phyloP scores from a whole-genome alignment of 768 basidiomycete species.

The Melanogaster broomeanus region DNA sequence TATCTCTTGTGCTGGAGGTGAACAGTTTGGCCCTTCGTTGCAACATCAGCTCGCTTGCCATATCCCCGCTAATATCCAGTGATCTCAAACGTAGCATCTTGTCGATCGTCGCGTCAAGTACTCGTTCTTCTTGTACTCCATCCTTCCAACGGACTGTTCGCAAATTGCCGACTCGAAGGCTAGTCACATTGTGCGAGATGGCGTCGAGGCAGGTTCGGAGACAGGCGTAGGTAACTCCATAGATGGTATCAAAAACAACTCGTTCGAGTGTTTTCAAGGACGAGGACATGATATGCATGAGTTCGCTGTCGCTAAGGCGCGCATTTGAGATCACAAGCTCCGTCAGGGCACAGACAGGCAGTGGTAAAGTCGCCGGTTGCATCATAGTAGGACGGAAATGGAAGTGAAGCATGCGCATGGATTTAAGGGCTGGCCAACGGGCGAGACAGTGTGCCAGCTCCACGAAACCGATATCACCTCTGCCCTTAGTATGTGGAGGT shows the following conservation, averaged over 20 bases:
- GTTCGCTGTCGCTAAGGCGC: neutral
- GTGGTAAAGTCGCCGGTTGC: neutral
- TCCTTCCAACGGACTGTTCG: too few species aligned
- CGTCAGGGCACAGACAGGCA: conserved; percentile 2
- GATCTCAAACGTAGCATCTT: conserved; percentile 19
- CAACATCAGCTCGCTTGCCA: conserved; percentile 26
- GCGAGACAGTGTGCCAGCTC: conserved; percentile 2
- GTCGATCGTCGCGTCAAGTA: conserved; percentile 17
- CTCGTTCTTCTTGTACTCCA: conserved; percentile 17
- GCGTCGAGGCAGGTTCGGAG: neutral
- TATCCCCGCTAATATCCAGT: conserved; percentile 20
- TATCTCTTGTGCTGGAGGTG: too few species aligned
- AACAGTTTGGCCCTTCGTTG: conserved; percentile 22
- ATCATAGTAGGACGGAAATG: neutral
- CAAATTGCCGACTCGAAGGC: conserved; percentile 2
- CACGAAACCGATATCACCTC: neutral
- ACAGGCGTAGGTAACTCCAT: neutral
- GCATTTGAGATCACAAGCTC: neutral
- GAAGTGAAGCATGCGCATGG: neutral
- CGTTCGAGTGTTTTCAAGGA: neutral
- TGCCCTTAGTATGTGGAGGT: too few species aligned
- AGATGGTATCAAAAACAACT: neutral
- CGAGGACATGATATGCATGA: conserved; percentile 1
- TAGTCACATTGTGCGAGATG: conserved; percentile 1
- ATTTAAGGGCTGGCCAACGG: neutral